These are phyloP conservation scores for Neckera pumila DNA, from an alignment of 225 moss, liverwort and hornwort species.

Conservation along the genomic window DNA sequence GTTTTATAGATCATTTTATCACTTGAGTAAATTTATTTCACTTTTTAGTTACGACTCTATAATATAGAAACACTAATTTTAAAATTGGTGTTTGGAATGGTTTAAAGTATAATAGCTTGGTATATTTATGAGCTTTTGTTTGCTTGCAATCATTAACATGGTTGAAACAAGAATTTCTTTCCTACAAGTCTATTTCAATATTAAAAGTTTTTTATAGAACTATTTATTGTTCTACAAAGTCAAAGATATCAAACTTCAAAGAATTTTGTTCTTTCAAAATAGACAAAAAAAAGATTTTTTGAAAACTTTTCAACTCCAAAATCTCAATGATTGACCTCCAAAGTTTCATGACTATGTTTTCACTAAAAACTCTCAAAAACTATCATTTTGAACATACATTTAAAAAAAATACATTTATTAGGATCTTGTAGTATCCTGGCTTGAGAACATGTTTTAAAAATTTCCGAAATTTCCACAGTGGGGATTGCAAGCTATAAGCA, in stretches of 20 bases:
- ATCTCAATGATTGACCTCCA: too few species aligned
- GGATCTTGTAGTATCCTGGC: too few species aligned
- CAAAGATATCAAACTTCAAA: neutral
- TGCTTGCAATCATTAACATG: neutral
- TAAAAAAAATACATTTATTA: too few species aligned
- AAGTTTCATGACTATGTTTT: too few species aligned
- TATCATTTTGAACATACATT: too few species aligned
- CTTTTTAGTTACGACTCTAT: neutral
- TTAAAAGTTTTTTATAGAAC: rapidly evolving
- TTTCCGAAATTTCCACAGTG: too few species aligned
- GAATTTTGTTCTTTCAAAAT: neutral
- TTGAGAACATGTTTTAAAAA: too few species aligned
- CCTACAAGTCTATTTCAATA: neutral
- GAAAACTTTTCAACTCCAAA: neutral
- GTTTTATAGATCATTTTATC: neutral
- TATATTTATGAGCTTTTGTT: neutral
- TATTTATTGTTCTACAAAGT: neutral
- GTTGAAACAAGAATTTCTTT: neutral
- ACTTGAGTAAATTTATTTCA: neutral
- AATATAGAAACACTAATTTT: too few species aligned
- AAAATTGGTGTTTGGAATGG: rapidly evolving
- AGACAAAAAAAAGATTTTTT: neutral
- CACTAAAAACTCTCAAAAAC: too few species aligned
- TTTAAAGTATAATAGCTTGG: neutral
- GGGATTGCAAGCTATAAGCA: too few species aligned